Evolutionary conservation across 169 alveolate species (phyloP), one percentile per base, ranked within the genome.

Genomic region (Besnoitia besnoiti): DNA sequence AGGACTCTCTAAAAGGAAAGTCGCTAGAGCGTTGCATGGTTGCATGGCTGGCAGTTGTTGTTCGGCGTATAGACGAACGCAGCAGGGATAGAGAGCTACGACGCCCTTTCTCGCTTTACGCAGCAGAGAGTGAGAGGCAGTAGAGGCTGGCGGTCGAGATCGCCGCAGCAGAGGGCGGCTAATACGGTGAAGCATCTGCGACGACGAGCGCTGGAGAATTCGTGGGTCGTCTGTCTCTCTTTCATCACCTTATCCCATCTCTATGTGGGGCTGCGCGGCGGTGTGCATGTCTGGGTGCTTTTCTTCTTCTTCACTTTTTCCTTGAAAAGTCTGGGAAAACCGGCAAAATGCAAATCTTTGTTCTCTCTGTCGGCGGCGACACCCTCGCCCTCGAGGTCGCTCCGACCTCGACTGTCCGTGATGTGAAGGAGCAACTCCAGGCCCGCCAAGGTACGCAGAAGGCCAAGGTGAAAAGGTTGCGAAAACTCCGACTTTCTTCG

Each of bases 391-490:
- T 91, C 59, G 91, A 84, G 91, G 94, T 91, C 82, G 44, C 80
- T 62, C 75, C 94, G 76, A 82, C 94, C 94, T 79, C 90, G 85
- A 90, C 94, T 49, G 90, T 90, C 85, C 91, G 85, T 79, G 90
- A 90, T 88, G 90, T 90, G 84, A 90, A 90, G 90, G 89, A 90
- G 90, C 94, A 90, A n/a, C 90, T 90, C 76, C 89, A 90, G 85
- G 89, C 40, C 46, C 89, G 73, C 55, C 89, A 46, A 82, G 73
- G 67, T 33, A 40, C 19, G 73, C 30, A 37, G 73, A 55, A 55
- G 73, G 73, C 27, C 73, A 21, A 55, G 35, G 16, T 33, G 0
- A 33, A 33, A 33, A 55, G 61, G 21, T 55, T 21, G 35, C 27
- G n/a, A n/a, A n/a, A n/a, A n/a, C n/a, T n/a, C n/a, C n/a, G n/a